These are phyloP conservation scores for Cryptococcus maquisensis DNA, from an alignment of 1,284 basidiomycete genomes.

Conservation along the genomic window DNA sequence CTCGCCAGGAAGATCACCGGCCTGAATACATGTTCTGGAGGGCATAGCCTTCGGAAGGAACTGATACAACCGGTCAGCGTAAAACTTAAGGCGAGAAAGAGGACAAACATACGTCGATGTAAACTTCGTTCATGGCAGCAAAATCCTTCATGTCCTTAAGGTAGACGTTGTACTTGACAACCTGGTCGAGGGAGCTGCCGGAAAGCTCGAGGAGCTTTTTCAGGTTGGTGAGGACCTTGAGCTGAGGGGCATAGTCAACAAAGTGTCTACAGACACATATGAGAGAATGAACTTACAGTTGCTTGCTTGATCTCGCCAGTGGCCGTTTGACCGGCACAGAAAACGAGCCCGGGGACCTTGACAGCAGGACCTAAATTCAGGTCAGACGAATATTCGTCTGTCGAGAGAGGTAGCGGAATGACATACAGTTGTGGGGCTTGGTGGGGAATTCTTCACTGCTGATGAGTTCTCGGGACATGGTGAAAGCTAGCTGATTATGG, in stretches of 20 bases:
- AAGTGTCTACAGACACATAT: background rate
- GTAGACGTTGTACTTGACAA: slow-evolving; percentile 65
- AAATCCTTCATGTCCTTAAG: slow-evolving; percentile 28
- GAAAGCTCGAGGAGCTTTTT: slow-evolving; percentile 34
- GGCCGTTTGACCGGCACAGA: slow-evolving; percentile 34
- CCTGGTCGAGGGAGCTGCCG: slow-evolving; percentile 69
- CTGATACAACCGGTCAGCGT: background rate
- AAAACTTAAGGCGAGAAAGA: background rate
- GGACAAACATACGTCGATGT: slow-evolving; percentile 18
- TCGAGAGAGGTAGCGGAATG: background rate
- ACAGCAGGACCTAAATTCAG: slow-evolving; percentile 24
- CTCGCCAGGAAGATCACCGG: slow-evolving; percentile 17
- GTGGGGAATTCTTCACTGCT: slow-evolving; percentile 29
- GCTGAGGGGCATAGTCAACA: background rate
- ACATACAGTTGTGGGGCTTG: slow-evolving; percentile 37
- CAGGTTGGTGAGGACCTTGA: slow-evolving; percentile 14
- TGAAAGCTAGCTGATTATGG: too few relatives aligned
- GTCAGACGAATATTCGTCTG: background rate
- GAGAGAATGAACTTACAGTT: slow-evolving; percentile 16
- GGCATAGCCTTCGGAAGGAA: slow-evolving; percentile 14
- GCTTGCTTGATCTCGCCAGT: slow-evolving; percentile 33
- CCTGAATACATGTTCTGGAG: slow-evolving; percentile 30
- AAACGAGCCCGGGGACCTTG: slow-evolving; percentile 37
- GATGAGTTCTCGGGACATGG: slow-evolving; percentile 21
- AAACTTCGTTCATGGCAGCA: slow-evolving; percentile 26